Evolutionary conservation across 768 basidiomycete genomes (phyloP).

Genomic region (Rhizopogon salebrosus): DNA sequence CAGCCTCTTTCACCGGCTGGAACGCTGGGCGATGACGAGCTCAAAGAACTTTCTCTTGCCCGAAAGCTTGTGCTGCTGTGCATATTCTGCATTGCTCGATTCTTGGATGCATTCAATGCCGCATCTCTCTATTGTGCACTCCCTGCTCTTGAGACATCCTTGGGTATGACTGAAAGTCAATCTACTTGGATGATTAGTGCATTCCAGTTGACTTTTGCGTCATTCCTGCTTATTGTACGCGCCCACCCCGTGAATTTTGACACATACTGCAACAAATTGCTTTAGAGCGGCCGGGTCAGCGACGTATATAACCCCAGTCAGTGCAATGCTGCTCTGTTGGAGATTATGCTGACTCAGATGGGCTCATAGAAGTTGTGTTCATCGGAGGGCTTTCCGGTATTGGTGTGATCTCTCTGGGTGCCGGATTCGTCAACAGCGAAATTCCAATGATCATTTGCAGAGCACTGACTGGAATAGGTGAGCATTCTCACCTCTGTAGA

Average conservation of each 20-base stretch:
- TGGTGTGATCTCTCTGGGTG: conserved; percentile 37
- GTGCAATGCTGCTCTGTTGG: background rate
- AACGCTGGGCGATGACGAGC: conserved; percentile 1
- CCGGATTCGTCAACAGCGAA: conserved; percentile 41
- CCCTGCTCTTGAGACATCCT: conserved; percentile 23
- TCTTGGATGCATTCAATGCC: conserved; percentile 39
- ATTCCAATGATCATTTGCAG: conserved; percentile 46
- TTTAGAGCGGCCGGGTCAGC: conserved; percentile 33
- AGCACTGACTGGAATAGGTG: conserved; percentile 46
- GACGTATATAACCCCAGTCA: conserved; percentile 38
- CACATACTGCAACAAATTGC: background rate
- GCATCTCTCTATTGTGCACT: conserved; percentile 35
- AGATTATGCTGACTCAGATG: background rate
- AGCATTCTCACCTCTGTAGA: background rate
- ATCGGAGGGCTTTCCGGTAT: conserved; percentile 36
- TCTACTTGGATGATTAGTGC: conserved; percentile 38
- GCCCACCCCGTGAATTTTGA: background rate
- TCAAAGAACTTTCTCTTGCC: conserved; percentile 14
- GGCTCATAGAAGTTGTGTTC: conserved; percentile 34
- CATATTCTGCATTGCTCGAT: conserved; percentile 37
- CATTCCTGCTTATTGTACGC: conserved; percentile 27
- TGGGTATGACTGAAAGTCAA: conserved; percentile 17
- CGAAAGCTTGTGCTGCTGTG: conserved; percentile 27
- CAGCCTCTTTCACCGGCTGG: background rate
- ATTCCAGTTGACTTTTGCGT: conserved; percentile 37